Percentiles rank a stretch among this genome's conserved stretches.
Evolutionary conservation across 495 filamentous ascomycete genomes (phyloP).

Genomic region (Penicillium coprophilum): DNA sequence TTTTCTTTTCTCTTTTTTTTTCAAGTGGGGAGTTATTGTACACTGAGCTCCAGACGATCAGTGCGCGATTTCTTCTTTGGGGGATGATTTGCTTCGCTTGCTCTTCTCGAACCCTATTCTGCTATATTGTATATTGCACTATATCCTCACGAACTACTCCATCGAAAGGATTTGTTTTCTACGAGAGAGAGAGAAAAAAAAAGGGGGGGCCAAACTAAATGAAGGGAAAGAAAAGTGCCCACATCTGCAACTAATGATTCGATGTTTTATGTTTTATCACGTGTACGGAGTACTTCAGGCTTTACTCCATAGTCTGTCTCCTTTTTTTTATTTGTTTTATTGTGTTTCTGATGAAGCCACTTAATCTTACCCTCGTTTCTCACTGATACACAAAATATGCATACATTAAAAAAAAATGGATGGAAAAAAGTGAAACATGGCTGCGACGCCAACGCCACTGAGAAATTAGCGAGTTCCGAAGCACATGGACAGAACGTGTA

Average conservation of each 20-base stretch:
- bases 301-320: neutral
- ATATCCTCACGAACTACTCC: conserved; percentile 6
- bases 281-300: neutral
- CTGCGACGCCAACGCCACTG: conserved; percentile 22
- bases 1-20: neutral
- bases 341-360: conserved; percentile 6
- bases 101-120: neutral
- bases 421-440: conserved; percentile 31
- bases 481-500: neutral
- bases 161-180: conserved; percentile 1
- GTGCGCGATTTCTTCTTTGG: conserved; percentile 22
- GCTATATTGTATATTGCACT: neutral
- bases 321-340: conserved; percentile 11
- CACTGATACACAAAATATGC: neutral
- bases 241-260: conserved; percentile 7
- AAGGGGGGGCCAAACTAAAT: conserved; percentile 2
- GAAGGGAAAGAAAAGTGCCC: neutral
- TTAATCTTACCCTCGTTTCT: conserved; percentile 12
- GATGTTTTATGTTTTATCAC: conserved; percentile 9
- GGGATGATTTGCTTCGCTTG: conserved; percentile 4
- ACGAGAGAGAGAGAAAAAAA: no score
- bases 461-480: conserved; percentile 8
- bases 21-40: neutral
- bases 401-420: neutral
- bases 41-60: conserved; percentile 20